Conservation (phyloP, 345 rosid genomes). For the Triadica sebifera region DNA sequence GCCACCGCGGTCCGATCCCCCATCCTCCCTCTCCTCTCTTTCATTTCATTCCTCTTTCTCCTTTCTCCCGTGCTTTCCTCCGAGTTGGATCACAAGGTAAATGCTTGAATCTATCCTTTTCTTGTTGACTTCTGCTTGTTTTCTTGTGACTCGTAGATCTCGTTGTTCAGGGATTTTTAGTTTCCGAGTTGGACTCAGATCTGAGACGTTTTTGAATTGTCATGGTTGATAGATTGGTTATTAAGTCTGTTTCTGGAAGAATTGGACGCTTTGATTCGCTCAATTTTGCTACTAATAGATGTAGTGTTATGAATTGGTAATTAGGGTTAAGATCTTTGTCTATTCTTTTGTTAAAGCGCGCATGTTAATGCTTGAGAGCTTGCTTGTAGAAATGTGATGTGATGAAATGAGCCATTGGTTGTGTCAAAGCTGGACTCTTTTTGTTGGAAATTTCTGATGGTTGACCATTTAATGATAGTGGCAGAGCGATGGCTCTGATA, state of each 20-base stretch:
- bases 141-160: slow-evolving; percentile 27
- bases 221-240: not conserved
- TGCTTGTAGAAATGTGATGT: not conserved
- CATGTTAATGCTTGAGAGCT: not conserved
- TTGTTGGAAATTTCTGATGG: not conserved
- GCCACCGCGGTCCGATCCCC: slow-evolving; percentile 32
- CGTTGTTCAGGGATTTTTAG: not conserved
- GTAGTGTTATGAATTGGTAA: not conserved
- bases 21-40: slow-evolving; percentile 17
- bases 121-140: not conserved
- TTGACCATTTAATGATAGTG: not conserved
- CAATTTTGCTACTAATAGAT: not conserved
- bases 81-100: slow-evolving; percentile 96
- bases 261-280: not conserved
- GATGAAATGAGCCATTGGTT: not conserved
- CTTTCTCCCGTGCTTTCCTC: slow-evolving; percentile 54
- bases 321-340: slow-evolving; percentile 16
- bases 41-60: slow-evolving; percentile 25
- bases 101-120: not conserved
- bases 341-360: not conserved
- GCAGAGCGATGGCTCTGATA: not conserved
- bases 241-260: not conserved
- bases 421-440: slow-evolving; percentile 3
- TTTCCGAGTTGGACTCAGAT: slow-evolving; percentile 24
- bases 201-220: slow-evolving; percentile 18